These are phyloP conservation scores for Balansia obtecta DNA, from an alignment of 2,329 filamentous ascomycete genomes.

Conservation along the genomic window DNA sequence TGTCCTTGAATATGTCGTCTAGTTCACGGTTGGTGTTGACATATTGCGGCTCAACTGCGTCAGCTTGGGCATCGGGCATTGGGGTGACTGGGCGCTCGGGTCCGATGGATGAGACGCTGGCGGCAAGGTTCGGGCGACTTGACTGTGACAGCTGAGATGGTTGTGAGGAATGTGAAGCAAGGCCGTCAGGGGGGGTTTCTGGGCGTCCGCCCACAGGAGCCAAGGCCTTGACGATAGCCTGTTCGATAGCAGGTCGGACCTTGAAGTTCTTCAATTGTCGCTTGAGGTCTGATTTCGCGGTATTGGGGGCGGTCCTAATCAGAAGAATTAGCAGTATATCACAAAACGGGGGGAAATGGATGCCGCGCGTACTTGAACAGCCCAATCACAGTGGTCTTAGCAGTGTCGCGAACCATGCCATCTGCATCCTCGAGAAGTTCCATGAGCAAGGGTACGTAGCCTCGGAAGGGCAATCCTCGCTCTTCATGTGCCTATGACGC, in stretches of 20 bases:
- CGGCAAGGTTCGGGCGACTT: conserved; percentile 32
- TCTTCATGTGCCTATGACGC: conserved; percentile 61
- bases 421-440: conserved; percentile 84
- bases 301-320: conserved; percentile 58
- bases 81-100: conserved; percentile 47
- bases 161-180: conserved; percentile 15
- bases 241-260: conserved; percentile 75
- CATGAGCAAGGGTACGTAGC: conserved; percentile 73
- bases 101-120: conserved; percentile 37
- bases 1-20: conserved; percentile 75
- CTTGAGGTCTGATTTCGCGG: conserved; percentile 81
- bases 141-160: conserved; percentile 9
- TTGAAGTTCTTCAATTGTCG: conserved; percentile 73
- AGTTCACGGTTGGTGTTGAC: conserved; percentile 76
- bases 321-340: conserved; percentile 5
- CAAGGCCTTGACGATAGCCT: conserved; percentile 66
- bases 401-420: conserved; percentile 71
- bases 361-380: conserved; percentile 57
- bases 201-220: conserved; percentile 36
- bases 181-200: conserved; percentile 27
- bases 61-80: conserved; percentile 49
- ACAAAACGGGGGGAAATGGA: neutral
- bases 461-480: conserved; percentile 66
- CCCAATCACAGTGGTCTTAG: conserved; percentile 73
- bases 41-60: conserved; percentile 67